These are phyloP conservation scores for Deuterostichococcus epilithicus DNA, from an alignment of 139 green algal genomes.

Conservation along the genomic window DNA sequence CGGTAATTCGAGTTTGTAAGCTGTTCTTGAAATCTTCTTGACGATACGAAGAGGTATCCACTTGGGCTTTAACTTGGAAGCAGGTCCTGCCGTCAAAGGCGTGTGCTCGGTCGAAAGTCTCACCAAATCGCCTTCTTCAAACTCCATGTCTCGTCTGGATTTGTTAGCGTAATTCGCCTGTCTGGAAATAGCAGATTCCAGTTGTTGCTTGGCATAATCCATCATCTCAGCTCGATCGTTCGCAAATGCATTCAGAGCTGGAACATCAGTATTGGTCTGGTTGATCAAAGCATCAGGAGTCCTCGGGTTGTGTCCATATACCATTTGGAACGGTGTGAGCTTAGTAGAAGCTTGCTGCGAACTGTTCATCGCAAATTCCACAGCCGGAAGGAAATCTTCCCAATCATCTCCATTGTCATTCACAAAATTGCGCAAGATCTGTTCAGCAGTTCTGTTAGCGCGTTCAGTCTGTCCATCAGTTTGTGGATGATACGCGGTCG, in stretches of 20 bases:
- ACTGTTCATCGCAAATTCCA: constrained; percentile 29
- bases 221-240: background rate
- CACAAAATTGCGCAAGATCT: constrained; percentile 1
- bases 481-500: constrained; percentile 21
- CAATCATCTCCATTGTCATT: constrained; percentile 6
- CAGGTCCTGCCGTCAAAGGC: background rate
- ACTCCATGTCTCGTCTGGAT: background rate
- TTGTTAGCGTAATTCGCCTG: background rate
- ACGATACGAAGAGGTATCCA: background rate
- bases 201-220: background rate
- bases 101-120: background rate
- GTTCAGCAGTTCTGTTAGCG: background rate
- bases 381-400: constrained; percentile 1
- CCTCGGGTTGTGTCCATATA: background rate
- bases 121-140: background rate
- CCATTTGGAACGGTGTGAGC: background rate
- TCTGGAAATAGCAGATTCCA: background rate
- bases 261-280: background rate
- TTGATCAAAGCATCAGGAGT: background rate
- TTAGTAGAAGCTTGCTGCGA: background rate
- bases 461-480: constrained; percentile 19
- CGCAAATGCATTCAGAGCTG: background rate
- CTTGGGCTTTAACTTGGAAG: background rate
- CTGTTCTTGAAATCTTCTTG: background rate
- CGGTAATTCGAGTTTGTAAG: background rate